These are phyloP conservation scores for Quercus dentata DNA, from an alignment of 306 rosid genomes.

Conservation along the genomic window DNA sequence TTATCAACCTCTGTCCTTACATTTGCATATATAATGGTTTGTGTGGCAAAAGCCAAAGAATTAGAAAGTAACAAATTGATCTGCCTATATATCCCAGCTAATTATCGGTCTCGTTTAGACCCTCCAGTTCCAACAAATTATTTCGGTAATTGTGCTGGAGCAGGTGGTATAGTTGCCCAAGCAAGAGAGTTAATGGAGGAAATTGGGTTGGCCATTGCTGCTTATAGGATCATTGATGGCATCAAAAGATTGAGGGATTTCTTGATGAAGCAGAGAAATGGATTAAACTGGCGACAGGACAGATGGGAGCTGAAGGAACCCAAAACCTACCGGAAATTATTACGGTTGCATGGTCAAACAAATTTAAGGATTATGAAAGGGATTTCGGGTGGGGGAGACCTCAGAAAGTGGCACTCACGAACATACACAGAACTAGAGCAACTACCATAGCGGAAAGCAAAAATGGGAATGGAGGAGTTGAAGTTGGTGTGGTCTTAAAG, in stretches of 20 bases:
- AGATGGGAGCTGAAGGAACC: no score
- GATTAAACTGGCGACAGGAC: not conserved
- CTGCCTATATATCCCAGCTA: not conserved
- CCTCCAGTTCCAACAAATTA: constrained; percentile 26
- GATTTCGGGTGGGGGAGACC: constrained; percentile 55
- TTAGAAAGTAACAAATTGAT: not conserved
- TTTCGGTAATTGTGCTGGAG: constrained; percentile 43
- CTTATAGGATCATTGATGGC: constrained; percentile 9
- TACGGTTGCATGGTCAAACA: constrained; percentile 21
- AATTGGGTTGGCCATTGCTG: constrained; percentile 13
- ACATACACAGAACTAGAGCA: constrained; percentile 18
- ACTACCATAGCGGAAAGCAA: constrained; percentile 28
- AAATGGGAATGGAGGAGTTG: constrained; percentile 28
- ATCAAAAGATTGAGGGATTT: constrained; percentile 15
- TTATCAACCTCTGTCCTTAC: constrained; percentile 34
- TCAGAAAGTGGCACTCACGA: constrained; percentile 18
- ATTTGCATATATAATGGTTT: constrained; percentile 26
- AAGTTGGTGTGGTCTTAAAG: constrained; percentile 26
- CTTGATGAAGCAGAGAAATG: constrained; percentile 9
- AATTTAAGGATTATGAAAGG: constrained; percentile 20
- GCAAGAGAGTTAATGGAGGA: not conserved
- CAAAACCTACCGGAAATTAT: not conserved
- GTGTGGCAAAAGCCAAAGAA: constrained; percentile 31
- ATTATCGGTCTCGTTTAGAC: constrained; percentile 33
- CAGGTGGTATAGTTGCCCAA: not conserved